Base-by-base conservation (phyloP, 1,284 basidiomycete species). In the Malassezia vespertilionis region DNA sequence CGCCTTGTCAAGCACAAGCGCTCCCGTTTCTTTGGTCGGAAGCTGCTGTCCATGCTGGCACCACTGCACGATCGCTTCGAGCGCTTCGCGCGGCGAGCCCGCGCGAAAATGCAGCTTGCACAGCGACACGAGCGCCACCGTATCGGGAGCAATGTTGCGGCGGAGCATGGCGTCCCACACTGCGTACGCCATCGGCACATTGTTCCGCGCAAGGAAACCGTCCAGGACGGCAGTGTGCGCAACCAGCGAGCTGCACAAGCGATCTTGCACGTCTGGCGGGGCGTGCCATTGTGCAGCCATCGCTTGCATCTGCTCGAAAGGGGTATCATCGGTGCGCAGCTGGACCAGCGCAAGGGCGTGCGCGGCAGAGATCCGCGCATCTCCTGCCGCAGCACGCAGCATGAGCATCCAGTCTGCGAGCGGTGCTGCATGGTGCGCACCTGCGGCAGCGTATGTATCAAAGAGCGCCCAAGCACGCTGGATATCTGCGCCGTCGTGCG, bases 321-420 rank as follows among this genome's bases (percentile, higher is more conserved):
- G 27, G 14, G 18, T 18, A 9, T 45, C 44, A 18, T 21, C 14
- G 10, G 20, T 36, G 5, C 23, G 31, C 32, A 51, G 37, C 27
- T 30, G 30, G 15, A 51, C 33, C 11, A 51, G 48, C 18, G 42
- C 42, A 7, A 30, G 24, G 9, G 41, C 43, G 18, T 31, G 48
- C n/a, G 18, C 22, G 8, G 24, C 24, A n/a, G 37, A 38, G n/a
- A 51, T 45, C 23, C 48, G 42, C 11, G 18, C 22, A 17, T 51
- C 43, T 26, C 26, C 38, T 5, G 48, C 48, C 2, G 48, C 48
- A 4, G 44, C 44, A 14, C 48, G 37, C 31, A 51, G 33, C 48
- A 51, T 51, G n/a, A 51, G 33, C 40, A 41, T 33, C 48, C 48
- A 51, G 33, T 51, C 43, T 12, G 35, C 28, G 28, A 50, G 23